phyloP scores from a whole-genome alignment of 371 early-diverging fungal genomes.

The Saksenaea vasiformis region DNA sequence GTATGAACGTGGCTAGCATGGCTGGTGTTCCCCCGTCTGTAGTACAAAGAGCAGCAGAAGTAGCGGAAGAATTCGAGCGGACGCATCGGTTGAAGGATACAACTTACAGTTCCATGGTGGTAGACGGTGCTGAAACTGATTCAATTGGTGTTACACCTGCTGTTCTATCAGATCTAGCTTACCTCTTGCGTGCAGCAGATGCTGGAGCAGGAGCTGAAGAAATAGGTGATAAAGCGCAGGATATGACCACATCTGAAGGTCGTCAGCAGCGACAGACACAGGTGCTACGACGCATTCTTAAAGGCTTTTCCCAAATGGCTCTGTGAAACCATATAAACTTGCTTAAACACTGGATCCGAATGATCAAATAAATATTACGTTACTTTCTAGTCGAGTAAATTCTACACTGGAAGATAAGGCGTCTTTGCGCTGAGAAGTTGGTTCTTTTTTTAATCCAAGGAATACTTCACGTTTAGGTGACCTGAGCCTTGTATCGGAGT shows the following conservation, averaged over 20 bases:
- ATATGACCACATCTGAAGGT: conserved; percentile 19
- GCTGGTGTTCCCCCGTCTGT: conserved; percentile 85
- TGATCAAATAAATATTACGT: too few species aligned
- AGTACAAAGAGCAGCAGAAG: conserved; percentile 63
- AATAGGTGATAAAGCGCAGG: conserved; percentile 22
- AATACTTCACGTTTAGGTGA: too few species aligned
- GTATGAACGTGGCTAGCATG: conserved; percentile 96
- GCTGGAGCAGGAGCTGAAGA: conserved; percentile 12
- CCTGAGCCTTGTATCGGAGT: too few species aligned
- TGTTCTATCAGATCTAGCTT: conserved; percentile 31
- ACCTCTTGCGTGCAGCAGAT: conserved; percentile 14
- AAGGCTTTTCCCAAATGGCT: not conserved
- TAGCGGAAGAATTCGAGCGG: conserved; percentile 76
- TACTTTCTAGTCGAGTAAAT: too few species aligned
- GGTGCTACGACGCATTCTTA: conserved; percentile 19
- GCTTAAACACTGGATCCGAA: too few species aligned
- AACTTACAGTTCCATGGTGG: conserved; percentile 22
- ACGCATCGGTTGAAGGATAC: conserved; percentile 40
- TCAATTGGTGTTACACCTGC: conserved; percentile 16
- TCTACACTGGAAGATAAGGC: too few species aligned
- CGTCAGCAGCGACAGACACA: conserved; percentile 18
- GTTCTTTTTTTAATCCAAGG: too few species aligned
- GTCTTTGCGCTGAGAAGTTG: too few species aligned
- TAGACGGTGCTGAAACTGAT: conserved; percentile 9
- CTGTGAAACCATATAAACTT: not conserved